Base-by-base conservation (phyloP, 169 alveolate genomes). In the Plasmodium inui region DNA sequence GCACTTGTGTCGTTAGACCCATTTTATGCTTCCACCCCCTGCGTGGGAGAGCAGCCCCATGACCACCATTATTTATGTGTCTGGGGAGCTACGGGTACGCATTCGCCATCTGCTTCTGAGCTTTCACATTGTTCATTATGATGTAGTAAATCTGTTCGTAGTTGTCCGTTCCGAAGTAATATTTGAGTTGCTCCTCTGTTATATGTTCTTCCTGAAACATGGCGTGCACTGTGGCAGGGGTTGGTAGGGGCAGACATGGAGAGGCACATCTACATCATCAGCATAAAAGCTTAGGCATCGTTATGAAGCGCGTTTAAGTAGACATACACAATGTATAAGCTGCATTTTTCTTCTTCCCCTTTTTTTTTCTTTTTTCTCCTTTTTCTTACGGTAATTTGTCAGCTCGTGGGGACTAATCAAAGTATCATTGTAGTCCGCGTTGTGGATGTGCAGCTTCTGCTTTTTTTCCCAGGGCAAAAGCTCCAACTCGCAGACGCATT, bases 111-210 rank as follows among this genome's bases (percentile, higher is more conserved):
- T 76, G 50, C 37, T 86, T 86, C 44, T 86, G 76, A 28, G 37
- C 41, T n/a, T 76, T 86, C 70, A 86, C 41, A 37, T 86, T 86
- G 41, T 76, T 86, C 93, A 86, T 53, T 22, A 86, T 86, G 17
- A 86, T 78, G 71, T 86, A 86, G 67, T 86, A 86, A 74, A 86
- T 86, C 67, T 86, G 73, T 46, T 86, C 93, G 71, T 86, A 86
- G 70, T 86, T 76, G 30, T 76, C 71, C 30, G 93, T 86, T 14
- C 86, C 85, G 67, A 86, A 86, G 67, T 50, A 76, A 34, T 44
- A 76, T 55, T 76, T 73, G 12, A 86, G 86, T 74, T 86, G 85
- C 4, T 86, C 93, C 41, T 86, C 93, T 14, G 78, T 76, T 74
- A 86, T 74, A 30, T 86, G 41, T 9, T 86, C 93, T 8, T 19